These are phyloP conservation scores for Pouteria campechiana DNA, from an alignment of 179 eudicot genomes.

Conservation along the genomic window DNA sequence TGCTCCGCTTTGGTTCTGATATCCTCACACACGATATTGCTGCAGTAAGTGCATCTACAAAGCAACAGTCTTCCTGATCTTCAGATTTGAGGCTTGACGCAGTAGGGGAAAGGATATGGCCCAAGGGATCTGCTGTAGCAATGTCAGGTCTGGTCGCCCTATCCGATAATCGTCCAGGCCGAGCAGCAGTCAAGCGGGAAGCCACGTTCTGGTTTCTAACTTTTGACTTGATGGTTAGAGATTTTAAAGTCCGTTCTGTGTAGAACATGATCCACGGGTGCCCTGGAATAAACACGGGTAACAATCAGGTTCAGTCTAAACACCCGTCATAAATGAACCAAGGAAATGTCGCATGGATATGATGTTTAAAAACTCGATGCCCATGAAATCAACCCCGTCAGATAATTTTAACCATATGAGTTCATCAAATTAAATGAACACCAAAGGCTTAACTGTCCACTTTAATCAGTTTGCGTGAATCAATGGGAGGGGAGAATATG, in stretches of 20 bases:
- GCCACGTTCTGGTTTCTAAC: constrained; percentile 24
- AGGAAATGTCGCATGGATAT: not conserved
- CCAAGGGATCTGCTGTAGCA: constrained; percentile 12
- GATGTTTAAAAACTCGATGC: too few species aligned
- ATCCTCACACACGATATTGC: constrained; percentile 77
- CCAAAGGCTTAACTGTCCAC: too few species aligned
- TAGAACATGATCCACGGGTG: constrained; percentile 84
- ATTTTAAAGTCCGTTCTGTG: constrained; percentile 47
- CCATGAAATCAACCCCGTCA: too few species aligned
- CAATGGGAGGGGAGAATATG: too few species aligned
- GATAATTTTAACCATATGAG: too few species aligned
- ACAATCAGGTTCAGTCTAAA: not conserved
- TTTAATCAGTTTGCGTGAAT: too few species aligned
- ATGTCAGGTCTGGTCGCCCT: constrained; percentile 12
- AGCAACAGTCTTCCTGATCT: constrained; percentile 51
- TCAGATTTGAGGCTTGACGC: constrained; percentile 16
- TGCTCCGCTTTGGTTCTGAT: constrained; percentile 73
- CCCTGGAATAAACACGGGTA: constrained; percentile 26
- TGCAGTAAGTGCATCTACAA: constrained; percentile 75
- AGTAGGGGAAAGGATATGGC: constrained; percentile 15
- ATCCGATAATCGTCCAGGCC: constrained; percentile 15
- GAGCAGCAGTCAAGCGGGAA: constrained; percentile 10
- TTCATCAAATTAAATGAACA: not conserved
- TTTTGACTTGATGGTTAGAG: constrained; percentile 30
- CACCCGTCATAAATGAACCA: not conserved